These are phyloP conservation scores for Adansonia gregorii DNA, from an alignment of 441 rosid genomes.

Conservation along the genomic window DNA sequence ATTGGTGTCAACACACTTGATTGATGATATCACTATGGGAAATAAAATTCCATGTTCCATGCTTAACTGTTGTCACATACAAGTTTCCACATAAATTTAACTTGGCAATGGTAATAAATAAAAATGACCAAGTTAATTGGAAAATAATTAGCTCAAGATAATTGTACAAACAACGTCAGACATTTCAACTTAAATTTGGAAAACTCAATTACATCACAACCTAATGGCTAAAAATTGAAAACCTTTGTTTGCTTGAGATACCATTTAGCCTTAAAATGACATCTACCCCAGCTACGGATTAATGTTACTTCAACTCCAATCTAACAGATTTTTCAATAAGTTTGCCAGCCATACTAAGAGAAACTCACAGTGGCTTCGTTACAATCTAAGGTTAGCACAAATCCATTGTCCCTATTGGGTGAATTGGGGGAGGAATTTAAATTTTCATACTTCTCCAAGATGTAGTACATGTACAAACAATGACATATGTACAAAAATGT, in stretches of 20 bases:
- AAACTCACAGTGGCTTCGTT: constrained; percentile 28
- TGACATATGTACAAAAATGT: constrained; percentile 66
- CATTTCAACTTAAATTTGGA: background rate
- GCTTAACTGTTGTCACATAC: background rate
- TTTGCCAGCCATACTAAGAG: constrained; percentile 23
- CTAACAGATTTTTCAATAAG: constrained; percentile 18
- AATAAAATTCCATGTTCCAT: too few relatives aligned
- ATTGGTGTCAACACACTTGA: too few relatives aligned
- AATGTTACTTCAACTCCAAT: constrained; percentile 13
- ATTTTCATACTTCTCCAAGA: constrained; percentile 32
- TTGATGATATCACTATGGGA: too few relatives aligned
- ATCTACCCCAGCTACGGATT: constrained; percentile 23
- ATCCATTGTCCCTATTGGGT: constrained; percentile 35
- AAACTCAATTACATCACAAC: constrained; percentile 1
- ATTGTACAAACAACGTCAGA: background rate
- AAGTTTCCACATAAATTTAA: background rate
- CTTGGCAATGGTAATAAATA: background rate
- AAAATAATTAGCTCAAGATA: too few relatives aligned
- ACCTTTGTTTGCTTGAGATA: constrained; percentile 11
- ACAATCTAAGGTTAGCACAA: constrained; percentile 57
- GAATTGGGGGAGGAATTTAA: constrained; percentile 24
- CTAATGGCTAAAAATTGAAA: background rate
- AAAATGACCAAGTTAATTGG: too few relatives aligned
- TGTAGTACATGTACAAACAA: constrained; percentile 60
- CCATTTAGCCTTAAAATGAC: background rate